Evolutionary conservation across 2,329 filamentous ascomycete species (phyloP).

Genomic region (Botryosphaeria agaves): DNA sequence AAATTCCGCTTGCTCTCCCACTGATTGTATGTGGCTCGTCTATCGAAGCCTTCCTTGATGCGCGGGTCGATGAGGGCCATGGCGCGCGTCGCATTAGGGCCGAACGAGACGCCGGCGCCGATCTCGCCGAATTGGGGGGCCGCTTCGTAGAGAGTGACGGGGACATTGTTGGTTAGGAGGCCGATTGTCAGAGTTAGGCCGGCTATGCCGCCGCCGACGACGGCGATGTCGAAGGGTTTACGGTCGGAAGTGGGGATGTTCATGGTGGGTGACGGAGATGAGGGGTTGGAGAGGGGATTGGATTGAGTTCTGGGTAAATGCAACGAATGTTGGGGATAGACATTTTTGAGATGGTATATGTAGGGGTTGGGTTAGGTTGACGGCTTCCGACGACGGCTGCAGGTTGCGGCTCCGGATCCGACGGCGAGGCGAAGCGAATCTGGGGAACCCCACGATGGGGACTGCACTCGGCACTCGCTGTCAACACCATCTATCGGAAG

Average conservation of each 20-base stretch:
- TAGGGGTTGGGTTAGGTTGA: no score
- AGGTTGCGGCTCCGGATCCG: no score
- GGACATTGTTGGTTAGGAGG: slow-evolving; percentile 28
- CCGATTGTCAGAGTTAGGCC: slow-evolving; percentile 37
- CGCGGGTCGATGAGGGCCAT: slow-evolving; percentile 35
- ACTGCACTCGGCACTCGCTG: no score
- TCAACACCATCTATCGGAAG: no score
- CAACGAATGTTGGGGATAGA: no score
- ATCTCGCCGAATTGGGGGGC: slow-evolving; percentile 38
- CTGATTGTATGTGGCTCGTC: slow-evolving; percentile 21
- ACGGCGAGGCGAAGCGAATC: no score
- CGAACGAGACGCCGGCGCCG: slow-evolving; percentile 39
- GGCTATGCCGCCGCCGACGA: slow-evolving; percentile 42
- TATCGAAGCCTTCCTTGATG: slow-evolving; percentile 24
- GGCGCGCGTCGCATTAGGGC: slow-evolving; percentile 33
- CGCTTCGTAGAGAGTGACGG: slow-evolving; percentile 38
- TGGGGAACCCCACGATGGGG: no score
- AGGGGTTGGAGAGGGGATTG: no score
- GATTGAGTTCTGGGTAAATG: no score
- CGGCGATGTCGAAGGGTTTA: slow-evolving; percentile 31
- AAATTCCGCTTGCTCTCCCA: slow-evolving; percentile 16
- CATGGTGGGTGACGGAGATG: slow-evolving; percentile 1
- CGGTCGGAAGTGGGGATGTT: slow-evolving; percentile 1
- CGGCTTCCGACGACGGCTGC: no score
- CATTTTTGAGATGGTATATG: no score